A percentile compares a stretch with the other conserved stretches of the same genome.
These are phyloP conservation scores for Hypoxylon sp. DNA, from an alignment of 2,329 filamentous ascomycete species.

Conservation along the genomic window DNA sequence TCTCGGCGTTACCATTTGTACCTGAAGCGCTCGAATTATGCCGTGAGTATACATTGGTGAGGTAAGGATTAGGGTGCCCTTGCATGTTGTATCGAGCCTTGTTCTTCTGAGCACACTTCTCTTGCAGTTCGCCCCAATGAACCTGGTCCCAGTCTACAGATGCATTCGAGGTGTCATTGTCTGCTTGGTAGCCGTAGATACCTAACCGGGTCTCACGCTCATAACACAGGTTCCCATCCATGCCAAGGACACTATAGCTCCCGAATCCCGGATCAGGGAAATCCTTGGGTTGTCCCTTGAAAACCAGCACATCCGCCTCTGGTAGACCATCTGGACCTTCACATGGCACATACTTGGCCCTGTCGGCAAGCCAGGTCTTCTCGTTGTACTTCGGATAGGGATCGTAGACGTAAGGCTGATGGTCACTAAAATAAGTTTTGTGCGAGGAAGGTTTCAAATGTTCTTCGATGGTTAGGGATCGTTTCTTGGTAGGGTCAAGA, in stretches of 20 bases:
- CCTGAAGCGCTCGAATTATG: constrained; percentile 43
- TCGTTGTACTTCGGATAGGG: constrained; percentile 81
- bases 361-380: constrained; percentile 67
- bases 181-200: constrained; percentile 71
- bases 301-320: constrained; percentile 74
- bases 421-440: constrained; percentile 59
- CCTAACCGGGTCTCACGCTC: constrained; percentile 79
- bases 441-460: constrained; percentile 54
- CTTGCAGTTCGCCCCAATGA: constrained; percentile 80
- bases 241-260: constrained; percentile 71
- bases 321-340: constrained; percentile 73
- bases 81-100: constrained; percentile 71
- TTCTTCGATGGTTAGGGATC: constrained; percentile 51
- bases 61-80: constrained; percentile 61
- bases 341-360: constrained; percentile 75
- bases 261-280: constrained; percentile 76
- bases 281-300: constrained; percentile 70
- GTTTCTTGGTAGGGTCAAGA: constrained; percentile 59
- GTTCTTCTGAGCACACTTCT: constrained; percentile 76
- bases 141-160: constrained; percentile 73
- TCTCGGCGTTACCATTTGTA: constrained; percentile 36
- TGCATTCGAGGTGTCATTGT: constrained; percentile 62
- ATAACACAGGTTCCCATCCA: constrained; percentile 76
- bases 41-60: constrained; percentile 58
- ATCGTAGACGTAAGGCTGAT: constrained; percentile 72